These are phyloP conservation scores for Gloeopeniophorella convolvens DNA, from an alignment of 768 basidiomycete genomes.

Conservation along the genomic window DNA sequence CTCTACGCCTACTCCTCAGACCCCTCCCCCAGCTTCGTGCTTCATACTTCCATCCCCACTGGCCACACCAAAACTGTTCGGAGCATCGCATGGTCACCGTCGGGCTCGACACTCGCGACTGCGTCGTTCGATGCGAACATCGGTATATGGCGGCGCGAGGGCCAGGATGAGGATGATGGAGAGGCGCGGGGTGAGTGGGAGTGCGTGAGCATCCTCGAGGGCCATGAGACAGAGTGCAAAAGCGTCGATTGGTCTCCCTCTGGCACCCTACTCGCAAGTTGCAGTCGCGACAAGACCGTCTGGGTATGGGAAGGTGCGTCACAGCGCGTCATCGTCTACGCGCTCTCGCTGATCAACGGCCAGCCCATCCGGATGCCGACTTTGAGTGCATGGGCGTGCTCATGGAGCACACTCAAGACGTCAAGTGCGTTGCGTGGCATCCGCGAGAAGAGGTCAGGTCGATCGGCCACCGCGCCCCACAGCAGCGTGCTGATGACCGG, in stretches of 20 bases:
- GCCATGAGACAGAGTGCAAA: constrained; percentile 97
- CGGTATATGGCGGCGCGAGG: constrained; percentile 80
- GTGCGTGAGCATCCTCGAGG: constrained; percentile 79
- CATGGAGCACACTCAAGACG: constrained; percentile 97
- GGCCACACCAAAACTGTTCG: constrained; percentile 88
- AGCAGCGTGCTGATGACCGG: constrained; percentile 15
- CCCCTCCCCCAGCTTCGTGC: constrained; percentile 37
- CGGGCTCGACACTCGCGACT: constrained; percentile 79
- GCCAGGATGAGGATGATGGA: constrained; percentile 33
- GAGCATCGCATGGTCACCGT: constrained; percentile 81
- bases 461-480: neutral
- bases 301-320: constrained; percentile 96
- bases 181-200: constrained; percentile 61
- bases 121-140: constrained; percentile 93
- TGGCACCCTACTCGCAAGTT: constrained; percentile 78
- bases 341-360: neutral
- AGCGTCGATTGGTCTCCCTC: constrained; percentile 30
- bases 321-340: neutral
- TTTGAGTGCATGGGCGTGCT: constrained; percentile 93
- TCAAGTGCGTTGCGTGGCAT: constrained; percentile 94
- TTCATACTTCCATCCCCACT: constrained; percentile 64
- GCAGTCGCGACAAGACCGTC: constrained; percentile 93
- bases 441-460: constrained; percentile 80
- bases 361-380: constrained; percentile 86
- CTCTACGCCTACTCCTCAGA: constrained; percentile 60